Evolutionary conservation across 225 moss, liverwort and hornwort genomes (phyloP).

Genomic region (Polytrichum formosum): DNA sequence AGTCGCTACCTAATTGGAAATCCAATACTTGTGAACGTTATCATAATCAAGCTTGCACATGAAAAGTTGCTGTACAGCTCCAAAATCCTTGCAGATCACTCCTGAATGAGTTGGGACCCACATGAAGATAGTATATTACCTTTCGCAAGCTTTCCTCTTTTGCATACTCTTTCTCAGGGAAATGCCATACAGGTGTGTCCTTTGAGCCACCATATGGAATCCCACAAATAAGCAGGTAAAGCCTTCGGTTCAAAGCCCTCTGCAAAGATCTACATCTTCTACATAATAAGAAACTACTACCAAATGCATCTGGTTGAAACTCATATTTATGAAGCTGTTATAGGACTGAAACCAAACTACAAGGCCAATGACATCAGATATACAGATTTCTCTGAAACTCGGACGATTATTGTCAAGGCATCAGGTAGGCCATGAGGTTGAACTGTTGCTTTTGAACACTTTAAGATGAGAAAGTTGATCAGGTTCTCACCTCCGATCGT

Average conservation of each 20-base stretch:
- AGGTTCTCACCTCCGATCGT: slow-evolving; percentile 63
- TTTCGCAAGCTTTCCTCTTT: slow-evolving; percentile 74
- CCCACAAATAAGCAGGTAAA: slow-evolving; percentile 85
- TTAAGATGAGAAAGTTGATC: background rate
- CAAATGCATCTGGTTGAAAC: background rate
- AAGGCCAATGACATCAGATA: background rate
- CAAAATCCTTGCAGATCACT: background rate
- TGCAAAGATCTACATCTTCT: slow-evolving; percentile 67
- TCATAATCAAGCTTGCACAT: background rate
- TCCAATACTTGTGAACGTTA: no score
- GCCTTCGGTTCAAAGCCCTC: slow-evolving; percentile 67
- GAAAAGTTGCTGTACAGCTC: background rate
- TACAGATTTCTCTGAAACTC: background rate
- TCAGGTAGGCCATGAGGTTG: no score
- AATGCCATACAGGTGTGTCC: slow-evolving; percentile 81
- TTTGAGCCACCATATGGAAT: slow-evolving; percentile 49
- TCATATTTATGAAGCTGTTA: background rate
- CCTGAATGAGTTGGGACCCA: background rate
- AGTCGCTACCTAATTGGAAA: no score
- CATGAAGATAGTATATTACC: slow-evolving; percentile 23
- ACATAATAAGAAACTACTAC: background rate
- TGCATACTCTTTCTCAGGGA: slow-evolving; percentile 78
- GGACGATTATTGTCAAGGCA: no score
- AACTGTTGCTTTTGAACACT: background rate
- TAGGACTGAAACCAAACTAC: background rate